Conservation (phyloP, 2,329 filamentous ascomycete genomes). For the Fusarium sp. region DNA sequence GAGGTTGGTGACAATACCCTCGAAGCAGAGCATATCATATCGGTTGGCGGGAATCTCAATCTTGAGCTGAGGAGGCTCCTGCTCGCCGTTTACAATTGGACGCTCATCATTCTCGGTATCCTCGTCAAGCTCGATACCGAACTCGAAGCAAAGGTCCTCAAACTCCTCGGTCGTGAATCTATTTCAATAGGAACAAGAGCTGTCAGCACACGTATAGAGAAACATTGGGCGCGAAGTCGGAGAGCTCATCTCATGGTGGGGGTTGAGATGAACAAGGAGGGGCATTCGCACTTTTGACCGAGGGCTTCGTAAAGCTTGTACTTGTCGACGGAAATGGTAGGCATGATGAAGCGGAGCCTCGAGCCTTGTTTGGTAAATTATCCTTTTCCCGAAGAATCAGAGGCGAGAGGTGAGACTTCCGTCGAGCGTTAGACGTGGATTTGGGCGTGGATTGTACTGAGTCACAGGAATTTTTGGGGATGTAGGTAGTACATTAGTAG, state of each 20-base stretch:
- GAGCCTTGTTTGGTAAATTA: conserved; percentile 21
- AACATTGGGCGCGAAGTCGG: conserved; percentile 25
- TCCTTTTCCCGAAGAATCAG: conserved; percentile 32
- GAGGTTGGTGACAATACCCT: conserved; percentile 93
- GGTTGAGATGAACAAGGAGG: conserved; percentile 30
- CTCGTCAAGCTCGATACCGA: conserved; percentile 97
- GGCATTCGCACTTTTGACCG: conserved; percentile 75
- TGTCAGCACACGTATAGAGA: conserved; percentile 26
- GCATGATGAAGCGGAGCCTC: conserved; percentile 68
- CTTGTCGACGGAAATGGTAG: conserved; percentile 97
- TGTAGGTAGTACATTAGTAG: background rate
- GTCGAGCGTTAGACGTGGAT: conserved; percentile 33
- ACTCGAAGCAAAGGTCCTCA: conserved; percentile 98
- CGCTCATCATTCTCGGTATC: conserved; percentile 83
- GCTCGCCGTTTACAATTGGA: conserved; percentile 77
- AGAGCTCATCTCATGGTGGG: conserved; percentile 30
- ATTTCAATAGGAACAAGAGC: conserved; percentile 4
- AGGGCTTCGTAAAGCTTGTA: conserved; percentile 93
- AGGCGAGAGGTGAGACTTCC: conserved; percentile 27
- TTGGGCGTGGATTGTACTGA: conserved; percentile 41
- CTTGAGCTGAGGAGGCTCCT: conserved; percentile 92
- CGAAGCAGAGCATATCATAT: conserved; percentile 95
- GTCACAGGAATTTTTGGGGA: conserved; percentile 55
- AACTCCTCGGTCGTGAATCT: conserved; percentile 94
- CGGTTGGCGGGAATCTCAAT: conserved; percentile 98